Base-by-base conservation (phyloP, 2,329 filamentous ascomycete species). In the Hypoxylon sp. region DNA sequence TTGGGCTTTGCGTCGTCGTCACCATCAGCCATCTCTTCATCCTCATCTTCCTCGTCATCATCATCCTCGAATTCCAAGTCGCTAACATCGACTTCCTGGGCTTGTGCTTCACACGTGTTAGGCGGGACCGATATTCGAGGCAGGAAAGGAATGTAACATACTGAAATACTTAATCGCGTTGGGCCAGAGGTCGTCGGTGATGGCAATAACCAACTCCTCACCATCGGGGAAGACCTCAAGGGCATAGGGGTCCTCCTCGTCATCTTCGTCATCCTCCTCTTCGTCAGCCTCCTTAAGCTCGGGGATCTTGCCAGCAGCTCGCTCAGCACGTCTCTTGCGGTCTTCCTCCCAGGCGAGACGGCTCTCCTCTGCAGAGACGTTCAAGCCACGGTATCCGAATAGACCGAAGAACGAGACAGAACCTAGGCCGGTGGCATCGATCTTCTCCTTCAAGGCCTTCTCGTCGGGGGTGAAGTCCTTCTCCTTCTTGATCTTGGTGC, bases 121-220 rank as follows among this genome's bases (percentile, higher is more conserved):
- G 74, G 38, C n/a, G n/a, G n/a, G n/a, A n/a, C n/a, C n/a, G n/a
- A n/a, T n/a, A n/a, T n/a, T n/a, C n/a, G n/a, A n/a, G n/a, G n/a
- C n/a, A n/a, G n/a, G n/a, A n/a, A n/a, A n/a, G n/a, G n/a, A n/a
- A n/a, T n/a, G 7, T 23, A 2, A 82, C 89, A 75, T 77, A 94
- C 90, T 89, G 75, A 94, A 97, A 75, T 94, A 95, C 71, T 89
- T 90, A 71, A 96, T 87, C 50, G 92, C 93, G 57, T 86, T 84
- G 36, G 90, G 89, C 87, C 88, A 97, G 42, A 97, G 76, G 63
- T 97, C 93, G 68, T 97, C 92, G 6, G 88, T 84, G 62, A 97
- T 78, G 53, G 85, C 80, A 57, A 91, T 80, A 27, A 91, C 92
- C 36, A 97, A 72, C 55, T 92, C 88, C 62, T 95, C 91, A 15